Evolutionary conservation across 345 rosid species (phyloP), one percentile per base, ranked within the genome.

Genomic region (Draba incana): DNA sequence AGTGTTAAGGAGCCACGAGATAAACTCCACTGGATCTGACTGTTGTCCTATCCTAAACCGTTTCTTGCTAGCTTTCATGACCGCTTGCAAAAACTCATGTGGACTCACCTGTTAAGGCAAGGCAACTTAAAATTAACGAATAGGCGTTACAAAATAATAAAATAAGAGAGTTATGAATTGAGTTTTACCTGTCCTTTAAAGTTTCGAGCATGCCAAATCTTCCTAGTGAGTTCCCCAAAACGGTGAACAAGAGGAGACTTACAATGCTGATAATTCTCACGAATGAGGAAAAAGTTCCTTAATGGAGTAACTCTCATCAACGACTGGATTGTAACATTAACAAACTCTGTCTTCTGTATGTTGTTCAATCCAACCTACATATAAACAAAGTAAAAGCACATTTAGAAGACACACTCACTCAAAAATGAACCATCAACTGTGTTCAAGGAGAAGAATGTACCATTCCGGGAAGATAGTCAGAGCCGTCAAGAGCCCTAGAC

Each of bases 401-500:
- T 25, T 52, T 15, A 58, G 52, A 4, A 55, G 12, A 24, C 7
- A 62, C 61, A 35, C 23, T 64, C 52, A 35, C 31, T 44, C 15
- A 55, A 27, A 8, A 28, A 9, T 35, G 39, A 8, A 8, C 10
- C 39, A 35, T n/a, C 15, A 54, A 46, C 11, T 41, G 48, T 35
- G 15, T 31, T 14, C 16, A 30, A 41, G 33, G 31, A 43, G 48
- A 35, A 55, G 37, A 4, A 14, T 28, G 9, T 70, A 89, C 97
- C 98, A 94, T 94, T 82, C 99, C 99, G 0, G 99, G 99, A 68
- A 94, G 96, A 72, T 94, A 92, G 81, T 94, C 96, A 35, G 99
- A 92, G 64, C 99, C 99, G 80, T 92, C 99, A 69, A 95, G 97
- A 57, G 97, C 92, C 79, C 97, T 88, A 39, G 99, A 95, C 99